A percentile compares a stretch with the other conserved stretches of the same genome.
Conservation (phyloP, 2,329 filamentous ascomycete species). For the Biscogniauxia sp. region DNA sequence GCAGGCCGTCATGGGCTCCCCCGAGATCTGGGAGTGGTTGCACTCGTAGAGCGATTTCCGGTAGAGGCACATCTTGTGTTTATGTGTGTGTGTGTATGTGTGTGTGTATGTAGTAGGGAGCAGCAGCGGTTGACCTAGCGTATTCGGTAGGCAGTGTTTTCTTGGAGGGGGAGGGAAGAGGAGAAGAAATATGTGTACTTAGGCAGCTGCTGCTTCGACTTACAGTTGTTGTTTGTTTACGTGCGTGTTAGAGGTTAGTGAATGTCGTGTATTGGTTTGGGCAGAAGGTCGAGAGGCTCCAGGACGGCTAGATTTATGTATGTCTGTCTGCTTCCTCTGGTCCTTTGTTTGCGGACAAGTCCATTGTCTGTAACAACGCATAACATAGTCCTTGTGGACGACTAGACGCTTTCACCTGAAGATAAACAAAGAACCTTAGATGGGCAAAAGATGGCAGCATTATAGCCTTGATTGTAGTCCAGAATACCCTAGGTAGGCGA, state of each 20-base stretch:
- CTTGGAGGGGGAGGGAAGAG: neutral
- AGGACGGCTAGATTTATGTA: neutral
- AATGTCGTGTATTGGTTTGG: too few species aligned
- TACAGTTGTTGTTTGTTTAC: too few species aligned
- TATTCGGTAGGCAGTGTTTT: neutral
- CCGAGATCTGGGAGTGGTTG: conserved; percentile 23
- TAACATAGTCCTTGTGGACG: neutral
- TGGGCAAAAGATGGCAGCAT: neutral
- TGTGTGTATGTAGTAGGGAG: neutral
- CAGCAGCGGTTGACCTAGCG: neutral
- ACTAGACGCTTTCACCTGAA: neutral
- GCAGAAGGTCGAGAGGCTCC: neutral
- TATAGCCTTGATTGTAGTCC: neutral
- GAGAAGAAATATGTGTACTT: too few species aligned
- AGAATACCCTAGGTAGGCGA: neutral
- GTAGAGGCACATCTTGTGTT: conserved; percentile 29
- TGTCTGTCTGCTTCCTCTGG: neutral
- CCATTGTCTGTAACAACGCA: neutral
- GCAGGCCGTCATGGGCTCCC: conserved; percentile 15
- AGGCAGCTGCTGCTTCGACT: too few species aligned
- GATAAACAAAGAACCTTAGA: neutral
- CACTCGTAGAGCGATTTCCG: conserved; percentile 25
- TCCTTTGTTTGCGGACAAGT: neutral
- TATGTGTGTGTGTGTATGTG: too few species aligned
- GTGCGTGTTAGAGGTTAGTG: too few species aligned